Evolutionary conservation across 768 basidiomycete species (phyloP), one percentile per base, ranked within the genome.

Genomic region (Russula ochroleuca): DNA sequence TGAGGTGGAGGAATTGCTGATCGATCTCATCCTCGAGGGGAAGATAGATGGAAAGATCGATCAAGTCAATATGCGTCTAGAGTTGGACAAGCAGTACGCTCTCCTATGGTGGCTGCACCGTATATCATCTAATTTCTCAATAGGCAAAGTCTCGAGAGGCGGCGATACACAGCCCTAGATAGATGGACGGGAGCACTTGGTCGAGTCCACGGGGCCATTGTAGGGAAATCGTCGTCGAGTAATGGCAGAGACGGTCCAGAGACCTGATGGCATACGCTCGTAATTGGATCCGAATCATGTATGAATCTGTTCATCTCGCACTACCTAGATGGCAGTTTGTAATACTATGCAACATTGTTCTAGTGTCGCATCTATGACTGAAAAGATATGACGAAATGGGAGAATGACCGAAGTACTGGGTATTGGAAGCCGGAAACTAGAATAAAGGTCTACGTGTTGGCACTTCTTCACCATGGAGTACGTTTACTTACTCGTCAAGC

Each of bases 21-120:
- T 98, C 64, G 88, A 90, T 17, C 83, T 98, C 25, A 98, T 99
- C 62, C 77, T 98, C 28, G 97, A 99, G 73, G 93, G 92, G n/a
- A 96, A 92, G 73, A 92, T 99, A 13, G 92, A 96, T 69, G 97
- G 97, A 13, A 83, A 87, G 67, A 98, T 99, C 71, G 96, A 99
- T 75, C 97, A 99, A 76, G 94, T 97, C 43, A 85, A 90, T 41
- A 94, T 94, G 82, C 80, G 92, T 59, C 80, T 99, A 17, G 93
- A 98, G 70, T 79, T 99, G 43, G 94, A 96, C 69, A 80, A 86
- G 72, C 87, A 93, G 91, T 92, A 61, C 64, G 86, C 79, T 38
- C 31, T 5, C 35, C 57, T 2, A 37, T 31, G 25, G 25, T 37
- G 61, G 38, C 14, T 21, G 8, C 23, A 50, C 38, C n/a, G 21